phyloP scores from a whole-genome alignment of 805 yeast genomes.

The Starmerella tilneyi region DNA sequence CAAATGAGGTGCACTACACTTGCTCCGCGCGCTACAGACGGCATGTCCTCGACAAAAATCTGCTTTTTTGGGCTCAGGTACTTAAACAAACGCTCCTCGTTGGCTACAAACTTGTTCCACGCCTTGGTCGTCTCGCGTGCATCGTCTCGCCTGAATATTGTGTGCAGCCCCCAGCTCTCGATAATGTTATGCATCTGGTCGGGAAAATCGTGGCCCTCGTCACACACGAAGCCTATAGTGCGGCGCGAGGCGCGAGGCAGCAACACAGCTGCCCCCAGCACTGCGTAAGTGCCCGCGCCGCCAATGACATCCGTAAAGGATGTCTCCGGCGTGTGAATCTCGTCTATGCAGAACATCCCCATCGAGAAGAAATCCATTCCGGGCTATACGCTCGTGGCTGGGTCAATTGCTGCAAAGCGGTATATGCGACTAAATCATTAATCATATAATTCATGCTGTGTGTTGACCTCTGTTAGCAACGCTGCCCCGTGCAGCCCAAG shows the following conservation, averaged over 20 bases:
- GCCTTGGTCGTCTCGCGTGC: constrained; percentile 67
- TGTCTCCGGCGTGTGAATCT: constrained; percentile 48
- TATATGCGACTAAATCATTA: neutral
- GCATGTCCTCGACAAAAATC: constrained; percentile 48
- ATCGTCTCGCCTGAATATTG: constrained; percentile 42
- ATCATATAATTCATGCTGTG: neutral
- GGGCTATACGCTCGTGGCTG: neutral
- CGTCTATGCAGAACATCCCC: constrained; percentile 89
- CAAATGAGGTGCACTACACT: constrained; percentile 61
- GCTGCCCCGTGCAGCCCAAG: too few relatives aligned
- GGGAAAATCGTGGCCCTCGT: constrained; percentile 74
- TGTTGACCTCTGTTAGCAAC: too few relatives aligned
- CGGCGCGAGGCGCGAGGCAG: constrained; percentile 33
- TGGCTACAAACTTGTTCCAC: constrained; percentile 58
- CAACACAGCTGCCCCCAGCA: constrained; percentile 57
- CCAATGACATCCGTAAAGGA: constrained; percentile 51
- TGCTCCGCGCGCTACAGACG: constrained; percentile 33
- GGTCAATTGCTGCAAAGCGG: too few relatives aligned
- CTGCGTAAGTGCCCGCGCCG: constrained; percentile 82
- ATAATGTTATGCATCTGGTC: constrained; percentile 36
- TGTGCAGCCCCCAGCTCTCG: constrained; percentile 52
- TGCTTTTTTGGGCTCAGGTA: constrained; percentile 54
- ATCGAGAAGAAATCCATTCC: constrained; percentile 43
- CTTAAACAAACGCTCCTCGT: constrained; percentile 51
- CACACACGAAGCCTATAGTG: constrained; percentile 59